A percentile compares a stretch with the other conserved stretches of the same genome.
Evolutionary conservation across 306 rosid species (phyloP).

Genomic region (Ormosia semicastrata): DNA sequence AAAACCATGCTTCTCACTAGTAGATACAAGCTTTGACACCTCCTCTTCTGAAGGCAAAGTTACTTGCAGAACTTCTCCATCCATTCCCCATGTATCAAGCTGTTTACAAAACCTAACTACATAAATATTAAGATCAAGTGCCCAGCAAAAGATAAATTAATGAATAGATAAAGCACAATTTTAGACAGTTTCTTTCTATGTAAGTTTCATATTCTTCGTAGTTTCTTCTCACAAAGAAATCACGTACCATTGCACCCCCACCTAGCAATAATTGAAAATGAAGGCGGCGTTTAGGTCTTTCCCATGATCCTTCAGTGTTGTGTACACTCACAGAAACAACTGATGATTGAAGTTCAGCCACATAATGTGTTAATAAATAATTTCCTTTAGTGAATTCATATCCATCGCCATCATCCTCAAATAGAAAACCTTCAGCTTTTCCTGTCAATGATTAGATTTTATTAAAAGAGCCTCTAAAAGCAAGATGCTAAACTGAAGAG

Average conservation of each 20-base stretch:
- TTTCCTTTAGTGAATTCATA: constrained; percentile 72
- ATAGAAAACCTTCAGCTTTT: constrained; percentile 83
- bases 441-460: constrained; percentile 50
- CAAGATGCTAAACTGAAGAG: neutral
- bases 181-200: constrained; percentile 1
- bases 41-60: constrained; percentile 66
- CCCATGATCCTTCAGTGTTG: constrained; percentile 78
- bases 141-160: constrained; percentile 6
- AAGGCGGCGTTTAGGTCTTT: constrained; percentile 70
- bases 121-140: constrained; percentile 9
- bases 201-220: constrained; percentile 19
- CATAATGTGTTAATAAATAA: constrained; percentile 73
- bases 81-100: constrained; percentile 80
- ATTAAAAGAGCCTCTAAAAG: neutral
- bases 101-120: constrained; percentile 30
- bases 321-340: constrained; percentile 60
- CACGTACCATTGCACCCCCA: constrained; percentile 79
- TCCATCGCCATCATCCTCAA: constrained; percentile 96
- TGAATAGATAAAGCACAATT: neutral
- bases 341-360: constrained; percentile 67
- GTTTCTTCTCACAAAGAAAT: constrained; percentile 11
- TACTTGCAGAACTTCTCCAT: constrained; percentile 77
- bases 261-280: constrained; percentile 82
- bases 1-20: constrained; percentile 64
- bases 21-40: constrained; percentile 57